Base-by-base conservation (phyloP, 768 basidiomycete species). In the Tulasnella sp. region DNA sequence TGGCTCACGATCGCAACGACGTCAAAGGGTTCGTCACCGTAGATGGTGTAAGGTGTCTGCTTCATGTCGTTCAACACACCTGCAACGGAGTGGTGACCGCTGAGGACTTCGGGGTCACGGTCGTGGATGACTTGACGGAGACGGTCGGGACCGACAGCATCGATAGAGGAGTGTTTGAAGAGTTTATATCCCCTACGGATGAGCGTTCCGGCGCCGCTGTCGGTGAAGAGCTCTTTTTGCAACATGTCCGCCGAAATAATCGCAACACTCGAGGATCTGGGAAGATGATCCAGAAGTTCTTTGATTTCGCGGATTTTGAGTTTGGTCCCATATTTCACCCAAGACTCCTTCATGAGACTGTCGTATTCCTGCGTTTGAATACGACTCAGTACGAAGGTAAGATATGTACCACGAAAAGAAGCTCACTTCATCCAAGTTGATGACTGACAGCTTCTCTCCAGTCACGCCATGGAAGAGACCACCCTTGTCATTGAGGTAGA, bases 281-380 rank as follows among this genome's bases (percentile, higher is more conserved):
- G 96, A 64, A 98, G 90, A 74, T 94, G 86, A 69, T 98, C 96
- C 45, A 99, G 82, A 56, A 99, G 84, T 68, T 98, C 96, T 75
- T 99, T 99, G 79, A 99, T 97, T 72, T 98, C 95, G 64, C 96
- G 86, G 60, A 99, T 80, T 75, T 98, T 98, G 72, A 99, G 88
- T 73, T 99, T 99, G 64, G 95, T 98, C 62, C 95, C 96, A 70
- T 84, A 97, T 71, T 96, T 96, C 72, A 99, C 95, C 96, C 96
- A 99, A 4, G 93, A 81, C 73, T 98, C 88, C 68, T 93, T 94
- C 93, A 98, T 89, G 61, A 99, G 84, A 23, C 80, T 80, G 65
- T 95, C 89, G 73, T 95, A 98, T 75, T 99, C 96, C 87, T 92
- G 67, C 19, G 7, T 21, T 17, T 5, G 45, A 32, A 21, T 38